Evolutionary conservation across 768 basidiomycete species (phyloP).

Genomic region (Tulasnella sp.): DNA sequence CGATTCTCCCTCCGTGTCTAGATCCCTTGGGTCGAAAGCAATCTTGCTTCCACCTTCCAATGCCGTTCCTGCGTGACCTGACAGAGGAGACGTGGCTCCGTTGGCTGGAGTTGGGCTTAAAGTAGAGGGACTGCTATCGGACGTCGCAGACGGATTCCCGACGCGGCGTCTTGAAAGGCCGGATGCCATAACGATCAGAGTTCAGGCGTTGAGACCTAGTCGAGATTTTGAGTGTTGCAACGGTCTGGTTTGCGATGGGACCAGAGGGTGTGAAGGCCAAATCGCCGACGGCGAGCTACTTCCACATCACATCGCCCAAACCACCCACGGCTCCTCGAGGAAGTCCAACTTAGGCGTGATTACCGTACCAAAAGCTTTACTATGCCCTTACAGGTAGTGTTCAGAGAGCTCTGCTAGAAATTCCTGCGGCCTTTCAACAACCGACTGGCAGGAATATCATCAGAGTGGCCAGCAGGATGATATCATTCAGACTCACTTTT

Average conservation of each 20-base stretch:
- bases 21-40: conserved; percentile 89
- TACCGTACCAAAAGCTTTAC: too few relatives aligned
- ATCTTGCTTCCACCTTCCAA: conserved; percentile 84
- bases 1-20: conserved; percentile 53
- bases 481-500: too few relatives aligned
- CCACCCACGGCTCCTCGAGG: too few relatives aligned
- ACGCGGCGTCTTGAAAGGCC: conserved; percentile 22
- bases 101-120: background rate
- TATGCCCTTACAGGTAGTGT: too few relatives aligned
- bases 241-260: background rate
- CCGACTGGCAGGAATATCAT: too few relatives aligned
- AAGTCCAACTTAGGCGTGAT: too few relatives aligned
- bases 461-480: too few relatives aligned
- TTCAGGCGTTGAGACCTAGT: background rate
- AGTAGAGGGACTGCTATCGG: conserved; percentile 1
- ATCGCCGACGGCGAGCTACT: background rate
- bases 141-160: conserved; percentile 6
- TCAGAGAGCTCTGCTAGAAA: too few relatives aligned
- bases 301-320: too few relatives aligned
- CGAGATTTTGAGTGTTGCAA: background rate
- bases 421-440: too few relatives aligned
- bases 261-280: background rate
- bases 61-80: conserved; percentile 68
- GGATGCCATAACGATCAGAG: conserved; percentile 12
- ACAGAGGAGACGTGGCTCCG: conserved; percentile 10